A percentile compares a stretch with the other conserved stretches of the same genome.
Evolutionary conservation across 768 basidiomycete genomes (phyloP).

Genomic region (Russula griseocarnosa): DNA sequence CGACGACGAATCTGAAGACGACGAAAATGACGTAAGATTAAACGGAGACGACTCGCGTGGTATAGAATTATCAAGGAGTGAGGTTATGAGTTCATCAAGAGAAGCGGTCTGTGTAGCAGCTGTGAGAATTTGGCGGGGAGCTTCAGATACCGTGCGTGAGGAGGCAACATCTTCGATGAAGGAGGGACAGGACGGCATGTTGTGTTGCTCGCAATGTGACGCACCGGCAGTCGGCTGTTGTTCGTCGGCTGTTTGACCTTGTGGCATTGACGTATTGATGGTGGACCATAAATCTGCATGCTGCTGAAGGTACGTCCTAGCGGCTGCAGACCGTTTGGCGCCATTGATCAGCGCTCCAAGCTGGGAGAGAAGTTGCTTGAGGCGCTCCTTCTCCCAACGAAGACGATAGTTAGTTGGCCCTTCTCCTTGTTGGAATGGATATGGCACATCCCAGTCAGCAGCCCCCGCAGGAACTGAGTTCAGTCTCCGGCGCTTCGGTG

Average conservation of each 20-base stretch:
- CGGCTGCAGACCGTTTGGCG: conserved; percentile 58
- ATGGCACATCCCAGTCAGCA: conserved; percentile 78
- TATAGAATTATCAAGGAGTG: conserved; percentile 17
- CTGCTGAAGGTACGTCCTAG: conserved; percentile 44
- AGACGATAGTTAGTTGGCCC: conserved; percentile 61
- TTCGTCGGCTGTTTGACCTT: neutral
- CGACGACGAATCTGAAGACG: neutral
- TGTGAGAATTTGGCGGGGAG: conserved; percentile 8
- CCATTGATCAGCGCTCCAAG: conserved; percentile 56
- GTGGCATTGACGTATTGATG: neutral
- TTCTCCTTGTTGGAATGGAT: conserved; percentile 67
- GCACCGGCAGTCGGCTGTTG: conserved; percentile 5
- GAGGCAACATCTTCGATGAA: conserved; percentile 12
- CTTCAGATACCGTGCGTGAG: neutral
- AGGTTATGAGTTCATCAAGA: conserved; percentile 39
- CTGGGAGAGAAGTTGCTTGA: conserved; percentile 58
- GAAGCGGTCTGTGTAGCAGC: conserved; percentile 32
- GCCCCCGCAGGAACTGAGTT: conserved; percentile 73
- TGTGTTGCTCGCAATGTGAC: conserved; percentile 5
- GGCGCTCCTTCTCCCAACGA: conserved; percentile 63
- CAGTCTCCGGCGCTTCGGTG: conserved; percentile 59
- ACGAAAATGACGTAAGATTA: neutral
- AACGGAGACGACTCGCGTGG: neutral
- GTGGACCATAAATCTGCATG: conserved; percentile 26
- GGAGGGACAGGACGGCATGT: neutral